Base-by-base conservation (phyloP, 1,284 basidiomycete genomes). In the Irpex rosettiformis region DNA sequence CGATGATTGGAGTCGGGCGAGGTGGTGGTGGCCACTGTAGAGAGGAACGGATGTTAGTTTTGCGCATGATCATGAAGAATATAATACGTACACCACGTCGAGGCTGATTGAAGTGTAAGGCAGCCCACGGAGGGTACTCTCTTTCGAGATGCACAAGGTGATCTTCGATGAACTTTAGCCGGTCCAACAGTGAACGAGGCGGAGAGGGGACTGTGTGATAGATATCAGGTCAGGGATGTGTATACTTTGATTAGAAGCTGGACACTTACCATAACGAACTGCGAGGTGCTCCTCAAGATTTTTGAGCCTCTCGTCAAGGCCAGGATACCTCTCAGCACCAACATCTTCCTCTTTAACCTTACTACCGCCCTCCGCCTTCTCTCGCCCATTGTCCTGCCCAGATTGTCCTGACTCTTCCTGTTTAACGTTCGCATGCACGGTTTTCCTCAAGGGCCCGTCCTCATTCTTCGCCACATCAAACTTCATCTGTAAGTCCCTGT, bases 51-150 rank as follows among this genome's bases (percentile, higher is more conserved):
- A n/a, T n/a, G n/a, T n/a, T n/a, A n/a, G n/a, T n/a, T n/a, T n/a
- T 55, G 13, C 54, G 33, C 13, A 27, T 21, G 40, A 59, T 42
- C 29, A 11, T 30, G 40, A 47, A 18, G n/a, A 54, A 24, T 22
- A 43, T 21, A 56, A 6, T n/a, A 79, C 87, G 54, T 73, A 91
- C 90, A 18, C 85, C 87, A 58, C 90, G 83, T 66, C 83, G 80
- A 2, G 90, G 89, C 66, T 92, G 89, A 61, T 88, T 90, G 68
- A 91, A 91, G 67, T 91, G 89, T 22, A 91, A 73, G 7, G 89
- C 89, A 0, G 89, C 88, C 89, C 89, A 92, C 3, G 89, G 88
- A 1, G 89, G 89, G 65, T 89, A 89, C 56, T 91, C 88, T 65
- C 81, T 86, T 68, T 92, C 89, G 1, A 92, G 73, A 54, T 79